These are phyloP conservation scores for Durotheca rogersii DNA, from an alignment of 495 filamentous ascomycete genomes.

Conservation along the genomic window DNA sequence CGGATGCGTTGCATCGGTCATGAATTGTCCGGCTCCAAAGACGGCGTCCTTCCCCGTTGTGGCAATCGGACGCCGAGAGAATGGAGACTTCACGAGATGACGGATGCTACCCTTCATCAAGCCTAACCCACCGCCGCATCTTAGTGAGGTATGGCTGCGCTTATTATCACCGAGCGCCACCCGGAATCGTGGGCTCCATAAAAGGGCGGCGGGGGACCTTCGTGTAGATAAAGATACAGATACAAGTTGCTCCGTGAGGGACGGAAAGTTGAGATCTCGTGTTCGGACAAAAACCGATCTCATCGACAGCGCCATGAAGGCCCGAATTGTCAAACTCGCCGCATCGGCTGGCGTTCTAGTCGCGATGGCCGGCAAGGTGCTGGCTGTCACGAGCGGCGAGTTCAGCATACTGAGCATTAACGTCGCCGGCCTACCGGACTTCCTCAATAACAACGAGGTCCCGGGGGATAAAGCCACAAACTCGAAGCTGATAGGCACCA, in stretches of 20 bases:
- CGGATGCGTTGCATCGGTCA: slow-evolving; percentile 22
- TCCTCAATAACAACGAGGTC: slow-evolving; percentile 54
- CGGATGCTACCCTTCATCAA: slow-evolving; percentile 10
- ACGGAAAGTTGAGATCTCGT: not conserved
- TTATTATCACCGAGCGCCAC: slow-evolving; percentile 6
- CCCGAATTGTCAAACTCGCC: slow-evolving; percentile 10
- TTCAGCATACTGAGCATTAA: slow-evolving; percentile 60
- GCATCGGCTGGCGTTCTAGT: slow-evolving; percentile 11
- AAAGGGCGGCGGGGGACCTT: slow-evolving; percentile 7
- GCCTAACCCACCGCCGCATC: slow-evolving; percentile 5
- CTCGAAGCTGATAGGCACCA: slow-evolving; percentile 48
- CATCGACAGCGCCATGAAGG: slow-evolving; percentile 16
- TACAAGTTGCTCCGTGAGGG: slow-evolving; percentile 1
- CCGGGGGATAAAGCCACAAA: slow-evolving; percentile 56
- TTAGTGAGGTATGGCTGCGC: not conserved
- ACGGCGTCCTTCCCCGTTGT: slow-evolving; percentile 24
- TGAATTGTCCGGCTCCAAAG: slow-evolving; percentile 2
- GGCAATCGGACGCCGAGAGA: slow-evolving; percentile 21
- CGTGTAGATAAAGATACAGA: not conserved
- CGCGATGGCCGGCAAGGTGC: not conserved
- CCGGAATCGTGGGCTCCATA: slow-evolving; percentile 3
- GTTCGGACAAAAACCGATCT: not conserved
- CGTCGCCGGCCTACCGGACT: slow-evolving; percentile 58
- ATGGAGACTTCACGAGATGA: slow-evolving; percentile 22
- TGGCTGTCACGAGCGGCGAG: slow-evolving; percentile 33